Evolutionary conservation across 768 basidiomycete species (phyloP).

Genomic region (Collybia sp.): DNA sequence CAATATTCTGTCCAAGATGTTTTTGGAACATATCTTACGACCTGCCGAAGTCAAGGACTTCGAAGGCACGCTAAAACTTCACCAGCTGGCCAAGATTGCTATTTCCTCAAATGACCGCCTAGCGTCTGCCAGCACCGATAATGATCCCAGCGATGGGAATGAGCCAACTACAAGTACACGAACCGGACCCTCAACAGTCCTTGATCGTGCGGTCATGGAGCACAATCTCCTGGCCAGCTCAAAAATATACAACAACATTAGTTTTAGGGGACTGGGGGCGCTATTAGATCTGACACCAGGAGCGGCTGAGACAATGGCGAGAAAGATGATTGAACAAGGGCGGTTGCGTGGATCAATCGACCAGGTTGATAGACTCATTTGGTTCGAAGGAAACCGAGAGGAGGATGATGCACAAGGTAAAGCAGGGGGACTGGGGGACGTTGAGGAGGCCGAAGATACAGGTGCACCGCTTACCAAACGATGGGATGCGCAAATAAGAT

Average conservation of each 20-base stretch:
- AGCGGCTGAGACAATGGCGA: slow-evolving; percentile 95
- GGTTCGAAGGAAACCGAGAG: slow-evolving; percentile 84
- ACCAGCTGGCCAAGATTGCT: slow-evolving; percentile 91
- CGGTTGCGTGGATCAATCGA: slow-evolving; percentile 91
- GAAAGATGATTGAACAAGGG: slow-evolving; percentile 98
- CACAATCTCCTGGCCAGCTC: slow-evolving; percentile 97
- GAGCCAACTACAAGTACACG: slow-evolving; percentile 67
- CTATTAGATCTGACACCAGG: slow-evolving; percentile 86
- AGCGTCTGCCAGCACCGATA: slow-evolving; percentile 60
- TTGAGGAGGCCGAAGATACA: slow-evolving; percentile 83
- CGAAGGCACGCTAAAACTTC: slow-evolving; percentile 79
- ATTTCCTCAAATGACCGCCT: slow-evolving; percentile 81
- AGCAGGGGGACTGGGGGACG: slow-evolving; percentile 88
- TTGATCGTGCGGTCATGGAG: slow-evolving; percentile 98
- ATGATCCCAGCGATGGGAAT: slow-evolving; percentile 37
- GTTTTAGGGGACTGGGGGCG: slow-evolving; percentile 89
- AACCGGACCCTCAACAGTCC: slow-evolving; percentile 90
- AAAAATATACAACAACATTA: slow-evolving; percentile 97
- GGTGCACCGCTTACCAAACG: slow-evolving; percentile 88
- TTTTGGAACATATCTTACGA: slow-evolving; percentile 94
- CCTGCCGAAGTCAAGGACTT: slow-evolving; percentile 87
- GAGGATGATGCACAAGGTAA: slow-evolving; percentile 93
- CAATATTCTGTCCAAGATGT: slow-evolving; percentile 96
- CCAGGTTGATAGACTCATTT: slow-evolving; percentile 91
- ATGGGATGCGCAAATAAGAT: slow-evolving; percentile 93